phyloP scores from a whole-genome alignment of 495 filamentous ascomycete species.

The Xylaria castorea region DNA sequence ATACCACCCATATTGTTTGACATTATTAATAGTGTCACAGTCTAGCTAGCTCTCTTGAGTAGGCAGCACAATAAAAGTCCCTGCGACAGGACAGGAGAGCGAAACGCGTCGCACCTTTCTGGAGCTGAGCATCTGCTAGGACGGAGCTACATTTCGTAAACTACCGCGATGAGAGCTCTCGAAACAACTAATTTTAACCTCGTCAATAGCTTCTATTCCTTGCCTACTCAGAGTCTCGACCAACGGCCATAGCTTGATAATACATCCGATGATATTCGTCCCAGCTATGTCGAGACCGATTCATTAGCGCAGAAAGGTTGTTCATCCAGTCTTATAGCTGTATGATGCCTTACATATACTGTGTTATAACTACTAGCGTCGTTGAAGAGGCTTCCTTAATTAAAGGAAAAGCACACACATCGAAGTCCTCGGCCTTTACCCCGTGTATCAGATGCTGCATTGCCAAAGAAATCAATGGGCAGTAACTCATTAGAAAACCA shows the following conservation, averaged over 20 bases:
- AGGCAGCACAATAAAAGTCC: background rate
- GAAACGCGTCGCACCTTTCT: background rate
- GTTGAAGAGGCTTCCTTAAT: background rate
- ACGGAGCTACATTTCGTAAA: background rate
- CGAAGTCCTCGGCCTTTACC: background rate
- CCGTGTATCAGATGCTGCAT: too few relatives aligned
- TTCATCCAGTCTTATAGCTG: background rate
- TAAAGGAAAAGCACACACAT: background rate
- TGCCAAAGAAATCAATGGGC: background rate
- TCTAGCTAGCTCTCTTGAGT: background rate
- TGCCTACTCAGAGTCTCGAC: background rate
- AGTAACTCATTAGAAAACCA: slow-evolving; percentile 22
- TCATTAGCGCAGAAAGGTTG: too few relatives aligned
- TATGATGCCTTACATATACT: too few relatives aligned
- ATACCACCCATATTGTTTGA: background rate
- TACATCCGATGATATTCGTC: background rate
- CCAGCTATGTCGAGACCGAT: background rate
- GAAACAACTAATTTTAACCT: background rate
- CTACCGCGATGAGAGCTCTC: background rate
- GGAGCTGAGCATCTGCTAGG: background rate
- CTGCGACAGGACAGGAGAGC: background rate
- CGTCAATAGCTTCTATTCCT: background rate
- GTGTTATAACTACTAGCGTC: background rate
- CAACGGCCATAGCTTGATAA: background rate
- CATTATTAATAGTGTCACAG: background rate